phyloP scores from a whole-genome alignment of 2,329 filamentous ascomycete species.

The Xylaria sp. region DNA sequence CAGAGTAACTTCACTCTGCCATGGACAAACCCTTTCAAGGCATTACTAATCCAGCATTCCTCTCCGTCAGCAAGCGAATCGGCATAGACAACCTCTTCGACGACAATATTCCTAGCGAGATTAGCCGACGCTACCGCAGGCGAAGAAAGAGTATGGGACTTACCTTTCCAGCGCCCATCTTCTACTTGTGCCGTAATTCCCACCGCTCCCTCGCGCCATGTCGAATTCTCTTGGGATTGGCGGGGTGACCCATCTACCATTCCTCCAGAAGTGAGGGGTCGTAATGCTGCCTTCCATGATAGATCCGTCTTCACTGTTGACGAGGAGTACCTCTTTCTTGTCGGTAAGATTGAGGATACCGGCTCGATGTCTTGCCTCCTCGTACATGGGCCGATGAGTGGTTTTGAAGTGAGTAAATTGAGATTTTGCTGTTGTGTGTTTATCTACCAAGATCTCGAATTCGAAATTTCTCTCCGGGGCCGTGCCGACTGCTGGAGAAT shows the following conservation, averaged over 20 bases:
- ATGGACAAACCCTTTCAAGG: slow-evolving; percentile 76
- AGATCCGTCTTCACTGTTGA: slow-evolving; percentile 63
- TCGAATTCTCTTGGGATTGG: slow-evolving; percentile 55
- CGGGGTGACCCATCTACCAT: slow-evolving; percentile 80
- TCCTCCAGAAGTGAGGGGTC: slow-evolving; percentile 80
- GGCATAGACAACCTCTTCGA: slow-evolving; percentile 66
- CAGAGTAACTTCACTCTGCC: slow-evolving; percentile 43
- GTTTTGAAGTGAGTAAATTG: slow-evolving; percentile 89
- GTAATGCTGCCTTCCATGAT: slow-evolving; percentile 88
- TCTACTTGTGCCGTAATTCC: slow-evolving; percentile 81
- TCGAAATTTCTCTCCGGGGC: slow-evolving; percentile 38
- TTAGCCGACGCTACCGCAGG: slow-evolving; percentile 17
- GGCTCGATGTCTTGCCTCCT: slow-evolving; percentile 67
- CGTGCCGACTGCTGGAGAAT: slow-evolving; percentile 13
- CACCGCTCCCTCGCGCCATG: slow-evolving; percentile 63
- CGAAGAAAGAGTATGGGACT: background rate
- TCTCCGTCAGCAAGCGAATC: slow-evolving; percentile 72
- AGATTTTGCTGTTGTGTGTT: slow-evolving; percentile 48
- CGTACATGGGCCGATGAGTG: slow-evolving; percentile 74
- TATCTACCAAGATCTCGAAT: slow-evolving; percentile 55
- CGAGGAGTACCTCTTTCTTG: slow-evolving; percentile 74
- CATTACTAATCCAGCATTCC: slow-evolving; percentile 87
- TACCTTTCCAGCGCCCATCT: slow-evolving; percentile 79
- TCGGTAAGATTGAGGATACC: slow-evolving; percentile 55
- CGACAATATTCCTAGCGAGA: slow-evolving; percentile 59